These are phyloP conservation scores for Endothia cerciana DNA, from an alignment of 2,329 filamentous ascomycete genomes.

Conservation along the genomic window DNA sequence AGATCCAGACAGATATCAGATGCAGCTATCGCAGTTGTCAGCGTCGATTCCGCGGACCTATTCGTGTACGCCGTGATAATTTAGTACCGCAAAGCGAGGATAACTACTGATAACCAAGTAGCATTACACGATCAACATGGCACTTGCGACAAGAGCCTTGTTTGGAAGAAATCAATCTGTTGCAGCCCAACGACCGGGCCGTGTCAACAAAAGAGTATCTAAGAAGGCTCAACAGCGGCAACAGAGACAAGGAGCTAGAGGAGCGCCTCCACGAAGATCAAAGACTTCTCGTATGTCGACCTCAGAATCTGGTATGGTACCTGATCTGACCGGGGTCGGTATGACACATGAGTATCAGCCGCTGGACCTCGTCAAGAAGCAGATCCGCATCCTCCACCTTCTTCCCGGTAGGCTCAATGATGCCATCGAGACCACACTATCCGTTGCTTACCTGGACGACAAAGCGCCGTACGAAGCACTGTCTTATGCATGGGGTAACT, in stretches of 20 bases:
- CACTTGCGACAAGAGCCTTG: not conserved
- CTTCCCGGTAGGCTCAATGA: not conserved
- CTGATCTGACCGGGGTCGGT: not conserved
- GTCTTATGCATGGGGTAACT: not conserved
- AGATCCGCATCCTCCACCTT: not conserved
- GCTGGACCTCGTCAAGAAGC: not conserved
- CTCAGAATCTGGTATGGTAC: not conserved
- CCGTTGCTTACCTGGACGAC: not conserved
- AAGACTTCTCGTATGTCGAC: not conserved
- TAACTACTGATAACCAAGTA: not conserved
- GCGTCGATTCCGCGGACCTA: not conserved
- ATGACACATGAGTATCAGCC: not conserved
- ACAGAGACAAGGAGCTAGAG: not conserved
- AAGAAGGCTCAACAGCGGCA: not conserved
- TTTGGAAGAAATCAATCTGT: not conserved
- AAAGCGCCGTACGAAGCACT: not conserved
- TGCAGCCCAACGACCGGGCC: not conserved
- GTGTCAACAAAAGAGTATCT: not conserved
- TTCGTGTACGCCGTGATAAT: too few relatives aligned
- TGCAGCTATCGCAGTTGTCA: not conserved
- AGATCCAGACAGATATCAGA: not conserved
- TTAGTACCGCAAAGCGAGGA: too few relatives aligned
- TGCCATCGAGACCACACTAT: not conserved
- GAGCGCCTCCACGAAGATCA: not conserved
- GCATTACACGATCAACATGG: not conserved